These are phyloP conservation scores for Pyrus betulifolia DNA, from an alignment of 306 rosid species.

Conservation along the genomic window DNA sequence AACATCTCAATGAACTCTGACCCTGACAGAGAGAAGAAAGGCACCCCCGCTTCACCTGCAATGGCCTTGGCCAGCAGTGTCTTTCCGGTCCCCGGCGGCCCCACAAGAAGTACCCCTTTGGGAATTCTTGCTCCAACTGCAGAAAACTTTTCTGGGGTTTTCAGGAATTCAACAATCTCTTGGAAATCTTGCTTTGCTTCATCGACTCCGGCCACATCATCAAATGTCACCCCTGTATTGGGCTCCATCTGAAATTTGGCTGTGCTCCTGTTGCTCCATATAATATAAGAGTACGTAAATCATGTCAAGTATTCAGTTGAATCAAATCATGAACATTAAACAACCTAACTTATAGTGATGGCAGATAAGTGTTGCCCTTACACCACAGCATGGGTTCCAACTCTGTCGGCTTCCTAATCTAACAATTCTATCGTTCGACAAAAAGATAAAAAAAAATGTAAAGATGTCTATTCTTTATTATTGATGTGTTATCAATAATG, in stretches of 20 bases:
- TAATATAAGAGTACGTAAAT: not conserved
- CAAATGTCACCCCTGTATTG: slow-evolving; percentile 73
- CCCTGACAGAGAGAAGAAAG: slow-evolving; percentile 74
- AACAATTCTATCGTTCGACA: too few relatives aligned
- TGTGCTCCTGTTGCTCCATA: slow-evolving; percentile 37
- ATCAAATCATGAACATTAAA: not conserved
- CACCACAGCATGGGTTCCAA: too few relatives aligned
- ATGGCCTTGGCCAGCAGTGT: slow-evolving; percentile 74
- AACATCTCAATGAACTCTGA: slow-evolving; percentile 85
- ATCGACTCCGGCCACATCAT: slow-evolving; percentile 77
- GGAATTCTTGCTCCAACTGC: slow-evolving; percentile 71
- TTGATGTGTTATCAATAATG: too few relatives aligned
- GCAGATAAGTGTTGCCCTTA: too few relatives aligned
- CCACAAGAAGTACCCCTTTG: slow-evolving; percentile 60
- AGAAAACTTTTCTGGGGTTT: slow-evolving; percentile 70
- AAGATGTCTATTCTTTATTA: too few relatives aligned
- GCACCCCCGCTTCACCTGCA: slow-evolving; percentile 88
- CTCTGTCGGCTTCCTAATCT: too few relatives aligned
- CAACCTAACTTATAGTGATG: not conserved
- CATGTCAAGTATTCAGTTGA: not conserved
- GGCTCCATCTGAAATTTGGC: slow-evolving; percentile 85
- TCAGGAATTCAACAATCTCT: slow-evolving; percentile 71
- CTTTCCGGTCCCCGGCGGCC: slow-evolving; percentile 84
- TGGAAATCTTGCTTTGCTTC: slow-evolving; percentile 84
- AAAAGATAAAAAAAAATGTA: too few relatives aligned